A percentile compares a stretch with the other conserved stretches of the same genome.
Evolutionary conservation across 257 asterid species (phyloP).

Genomic region (Solanum piurae): DNA sequence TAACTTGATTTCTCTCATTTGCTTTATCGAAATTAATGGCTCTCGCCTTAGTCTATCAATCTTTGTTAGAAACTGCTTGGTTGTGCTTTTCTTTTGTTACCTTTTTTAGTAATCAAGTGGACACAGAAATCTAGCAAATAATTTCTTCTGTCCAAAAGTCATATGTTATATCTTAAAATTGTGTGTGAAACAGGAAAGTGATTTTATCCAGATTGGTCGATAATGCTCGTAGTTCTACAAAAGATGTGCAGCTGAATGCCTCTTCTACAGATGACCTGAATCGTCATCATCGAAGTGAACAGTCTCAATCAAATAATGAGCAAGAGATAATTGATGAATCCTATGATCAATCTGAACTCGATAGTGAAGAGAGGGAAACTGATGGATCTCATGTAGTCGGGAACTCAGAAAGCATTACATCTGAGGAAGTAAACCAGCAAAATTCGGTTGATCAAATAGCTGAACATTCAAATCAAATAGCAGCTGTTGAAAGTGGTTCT

Average conservation of each 20-base stretch:
- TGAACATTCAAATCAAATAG: slow-evolving; percentile 12
- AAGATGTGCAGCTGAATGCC: slow-evolving; percentile 13
- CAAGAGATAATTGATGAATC: slow-evolving; percentile 11
- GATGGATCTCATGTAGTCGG: slow-evolving; percentile 2
- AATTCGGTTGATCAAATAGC: neutral
- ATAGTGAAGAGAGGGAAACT: slow-evolving; percentile 23
- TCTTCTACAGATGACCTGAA: slow-evolving; percentile 12
- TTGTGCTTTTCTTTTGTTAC: neutral
- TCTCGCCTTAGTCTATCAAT: neutral
- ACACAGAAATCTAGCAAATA: neutral
- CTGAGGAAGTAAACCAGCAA: slow-evolving; percentile 10
- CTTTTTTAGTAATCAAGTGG: neutral
- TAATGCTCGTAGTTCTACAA: slow-evolving; percentile 19
- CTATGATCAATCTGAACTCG: slow-evolving; percentile 17
- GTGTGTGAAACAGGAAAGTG: slow-evolving; percentile 50
- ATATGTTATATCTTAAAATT: neutral
- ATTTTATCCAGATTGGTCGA: slow-evolving; percentile 53
- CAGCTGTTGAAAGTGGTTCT: slow-evolving; percentile 7
- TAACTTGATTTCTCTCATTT: neutral
- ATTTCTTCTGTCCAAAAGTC: neutral
- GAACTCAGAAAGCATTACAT: slow-evolving; percentile 9
- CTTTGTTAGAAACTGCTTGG: neutral
- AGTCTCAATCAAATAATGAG: slow-evolving; percentile 6
- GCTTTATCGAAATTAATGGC: neutral
- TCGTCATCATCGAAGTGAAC: neutral